Conservation (phyloP, 441 rosid species). For the Cnidoscolus chayamansa region DNA sequence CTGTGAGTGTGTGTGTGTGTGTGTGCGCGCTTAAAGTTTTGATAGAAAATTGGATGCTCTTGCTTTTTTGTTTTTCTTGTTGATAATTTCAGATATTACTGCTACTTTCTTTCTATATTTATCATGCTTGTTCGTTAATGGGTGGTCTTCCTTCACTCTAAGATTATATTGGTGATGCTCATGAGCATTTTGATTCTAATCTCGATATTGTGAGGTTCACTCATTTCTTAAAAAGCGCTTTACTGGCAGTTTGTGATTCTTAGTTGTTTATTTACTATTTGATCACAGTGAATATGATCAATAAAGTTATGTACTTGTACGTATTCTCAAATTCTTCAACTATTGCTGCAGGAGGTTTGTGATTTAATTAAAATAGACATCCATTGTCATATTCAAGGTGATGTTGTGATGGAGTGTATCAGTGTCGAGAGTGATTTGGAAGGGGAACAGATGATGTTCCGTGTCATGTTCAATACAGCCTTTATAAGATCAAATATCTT, state of each 20-base stretch:
- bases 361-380: constrained; percentile 76
- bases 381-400: constrained; percentile 77
- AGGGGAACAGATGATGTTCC: constrained; percentile 77
- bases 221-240: no score
- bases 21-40: background rate
- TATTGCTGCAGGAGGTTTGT: constrained; percentile 65
- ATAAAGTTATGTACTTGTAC: background rate
- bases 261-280: background rate
- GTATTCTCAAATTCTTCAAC: constrained; percentile 27
- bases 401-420: constrained; percentile 87
- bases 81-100: no score
- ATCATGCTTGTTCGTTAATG: no score
- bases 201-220: no score
- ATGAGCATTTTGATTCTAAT: no score
- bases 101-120: no score
- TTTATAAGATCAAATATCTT: constrained; percentile 74
- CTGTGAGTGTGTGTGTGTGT: background rate
- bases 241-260: background rate
- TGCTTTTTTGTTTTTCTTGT: background rate
- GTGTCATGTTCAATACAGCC: constrained; percentile 86
- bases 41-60: background rate
- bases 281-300: background rate
- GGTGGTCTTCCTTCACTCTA: no score
- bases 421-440: constrained; percentile 56
- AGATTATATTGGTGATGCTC: no score